Evolutionary conservation across 768 basidiomycete species (phyloP).

Genomic region (Boletales sp.): DNA sequence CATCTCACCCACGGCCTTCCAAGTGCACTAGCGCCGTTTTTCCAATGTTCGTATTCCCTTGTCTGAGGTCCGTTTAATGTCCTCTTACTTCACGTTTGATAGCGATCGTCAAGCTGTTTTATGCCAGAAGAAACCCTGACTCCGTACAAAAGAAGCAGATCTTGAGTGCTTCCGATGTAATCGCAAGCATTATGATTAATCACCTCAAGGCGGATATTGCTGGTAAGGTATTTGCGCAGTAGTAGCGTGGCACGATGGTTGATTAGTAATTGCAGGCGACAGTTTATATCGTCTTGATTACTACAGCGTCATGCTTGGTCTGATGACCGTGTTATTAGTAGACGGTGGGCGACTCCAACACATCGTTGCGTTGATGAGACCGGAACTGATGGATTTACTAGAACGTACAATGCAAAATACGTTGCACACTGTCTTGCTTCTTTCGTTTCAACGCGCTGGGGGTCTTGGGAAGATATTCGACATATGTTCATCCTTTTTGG

Average conservation of each 20-base stretch:
- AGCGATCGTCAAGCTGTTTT: slow-evolving; percentile 88
- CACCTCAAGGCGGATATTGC: slow-evolving; percentile 56
- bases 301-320: slow-evolving; percentile 51
- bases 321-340: slow-evolving; percentile 49
- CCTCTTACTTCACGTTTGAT: slow-evolving; percentile 9
- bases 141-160: slow-evolving; percentile 75
- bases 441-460: slow-evolving; percentile 64
- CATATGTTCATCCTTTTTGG: slow-evolving; percentile 52
- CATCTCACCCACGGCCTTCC: slow-evolving; percentile 80
- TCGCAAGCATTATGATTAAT: slow-evolving; percentile 71
- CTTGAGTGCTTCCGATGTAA: slow-evolving; percentile 55
- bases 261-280: slow-evolving; percentile 31
- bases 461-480: slow-evolving; percentile 68
- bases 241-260: slow-evolving; percentile 11
- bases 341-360: slow-evolving; percentile 42
- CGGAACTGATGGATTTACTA: slow-evolving; percentile 28
- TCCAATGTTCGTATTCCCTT: slow-evolving; percentile 60
- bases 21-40: slow-evolving; percentile 72
- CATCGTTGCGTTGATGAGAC: not conserved
- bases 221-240: slow-evolving; percentile 40
- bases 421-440: slow-evolving; percentile 79
- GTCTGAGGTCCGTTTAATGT: not conserved
- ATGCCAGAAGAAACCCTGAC: slow-evolving; percentile 76
- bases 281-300: slow-evolving; percentile 45
- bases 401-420: slow-evolving; percentile 73